Conservation (phyloP, 257 asterid genomes). For the Solanum tarijense region DNA sequence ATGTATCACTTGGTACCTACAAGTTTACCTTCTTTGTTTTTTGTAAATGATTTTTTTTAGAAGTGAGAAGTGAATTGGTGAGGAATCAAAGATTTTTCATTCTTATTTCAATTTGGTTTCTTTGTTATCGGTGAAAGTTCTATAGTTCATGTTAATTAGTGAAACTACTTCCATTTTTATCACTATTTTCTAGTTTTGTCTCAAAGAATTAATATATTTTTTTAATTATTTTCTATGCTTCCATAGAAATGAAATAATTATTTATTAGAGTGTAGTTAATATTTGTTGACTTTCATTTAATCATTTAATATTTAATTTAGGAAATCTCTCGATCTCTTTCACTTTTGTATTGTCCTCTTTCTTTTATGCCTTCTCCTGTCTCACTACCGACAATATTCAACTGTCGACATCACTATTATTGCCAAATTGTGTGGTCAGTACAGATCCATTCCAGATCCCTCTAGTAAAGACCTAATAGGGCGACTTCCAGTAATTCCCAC, state of each 20-base stretch:
- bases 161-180: neutral
- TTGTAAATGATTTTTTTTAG: too few relatives aligned
- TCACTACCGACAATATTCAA: neutral
- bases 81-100: neutral
- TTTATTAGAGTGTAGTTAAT: neutral
- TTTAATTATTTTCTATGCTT: neutral
- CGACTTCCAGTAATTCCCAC: too few relatives aligned
- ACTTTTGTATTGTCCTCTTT: neutral
- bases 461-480: neutral
- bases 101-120: too few relatives aligned
- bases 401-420: too few relatives aligned
- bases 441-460: neutral
- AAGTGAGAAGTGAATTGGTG: neutral
- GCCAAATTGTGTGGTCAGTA: neutral
- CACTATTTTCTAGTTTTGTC: neutral
- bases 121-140: neutral
- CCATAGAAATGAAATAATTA: neutral
- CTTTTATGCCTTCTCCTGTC: neutral
- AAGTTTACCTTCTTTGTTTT: neutral
- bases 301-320: neutral
- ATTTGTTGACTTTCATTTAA: neutral
- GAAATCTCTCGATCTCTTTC: too few relatives aligned
- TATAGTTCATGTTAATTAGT: neutral
- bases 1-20: too few relatives aligned
- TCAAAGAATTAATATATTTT: neutral